Evolutionary conservation across 805 yeast species (phyloP).

Genomic region (Candida namnaoensis): DNA sequence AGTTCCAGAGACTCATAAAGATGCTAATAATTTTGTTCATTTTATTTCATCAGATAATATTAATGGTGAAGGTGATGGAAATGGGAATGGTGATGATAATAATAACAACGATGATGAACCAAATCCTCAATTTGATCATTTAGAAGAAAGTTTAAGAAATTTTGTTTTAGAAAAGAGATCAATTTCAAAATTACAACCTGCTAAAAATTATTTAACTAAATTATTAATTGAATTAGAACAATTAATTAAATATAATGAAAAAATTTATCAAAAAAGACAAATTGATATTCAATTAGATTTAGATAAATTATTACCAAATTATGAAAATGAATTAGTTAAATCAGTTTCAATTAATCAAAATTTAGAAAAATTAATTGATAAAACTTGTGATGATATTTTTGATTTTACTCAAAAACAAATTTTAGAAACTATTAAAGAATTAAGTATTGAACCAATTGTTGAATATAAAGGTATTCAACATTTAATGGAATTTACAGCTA

Average conservation of each 20-base stretch:
- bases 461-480: slow-evolving; percentile 55
- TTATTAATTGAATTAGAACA: slow-evolving; percentile 54
- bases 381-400: slow-evolving; percentile 47
- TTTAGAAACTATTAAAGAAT: slow-evolving; percentile 35
- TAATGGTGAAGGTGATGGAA: slow-evolving; percentile 23
- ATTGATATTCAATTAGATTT: slow-evolving; percentile 29
- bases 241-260: slow-evolving; percentile 55
- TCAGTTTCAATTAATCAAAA: slow-evolving; percentile 48
- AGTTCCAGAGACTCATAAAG: slow-evolving; percentile 88
- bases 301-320: slow-evolving; percentile 52
- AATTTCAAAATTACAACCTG: slow-evolving; percentile 83
- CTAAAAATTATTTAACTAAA: slow-evolving; percentile 75
- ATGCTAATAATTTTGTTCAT: slow-evolving; percentile 86
- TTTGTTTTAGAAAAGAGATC: slow-evolving; percentile 88
- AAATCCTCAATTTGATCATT: slow-evolving; percentile 67
- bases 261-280: slow-evolving; percentile 39
- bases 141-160: slow-evolving; percentile 78
- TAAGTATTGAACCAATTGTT: slow-evolving; percentile 43
- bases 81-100: slow-evolving; percentile 27
- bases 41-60: slow-evolving; percentile 67
- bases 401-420: slow-evolving; percentile 49
- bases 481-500: slow-evolving; percentile 59
- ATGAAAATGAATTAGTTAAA: slow-evolving; percentile 41
- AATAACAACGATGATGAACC: slow-evolving; percentile 22
- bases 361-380: slow-evolving; percentile 58